phyloP scores from a whole-genome alignment of 768 basidiomycete genomes.

The Panellus pusillus region DNA sequence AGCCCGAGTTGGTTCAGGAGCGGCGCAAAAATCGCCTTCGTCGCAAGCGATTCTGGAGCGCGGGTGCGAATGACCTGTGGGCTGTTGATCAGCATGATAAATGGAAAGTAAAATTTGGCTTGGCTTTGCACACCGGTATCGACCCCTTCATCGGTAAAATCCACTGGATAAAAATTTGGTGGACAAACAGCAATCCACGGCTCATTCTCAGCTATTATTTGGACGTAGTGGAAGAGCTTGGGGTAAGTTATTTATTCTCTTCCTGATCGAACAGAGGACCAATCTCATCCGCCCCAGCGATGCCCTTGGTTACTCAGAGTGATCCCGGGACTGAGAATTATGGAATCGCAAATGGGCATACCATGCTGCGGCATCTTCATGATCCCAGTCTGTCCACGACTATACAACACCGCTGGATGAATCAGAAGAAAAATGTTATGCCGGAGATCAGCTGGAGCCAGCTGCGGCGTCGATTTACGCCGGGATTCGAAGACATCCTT shows the following conservation, averaged over 20 bases:
- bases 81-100: slow-evolving; percentile 36
- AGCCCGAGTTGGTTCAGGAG: slow-evolving; percentile 18
- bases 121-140: slow-evolving; percentile 27
- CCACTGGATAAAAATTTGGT: slow-evolving; percentile 35
- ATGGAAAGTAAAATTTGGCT: slow-evolving; percentile 27
- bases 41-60: slow-evolving; percentile 27
- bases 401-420: slow-evolving; percentile 39
- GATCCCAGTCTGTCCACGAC: slow-evolving; percentile 32
- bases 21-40: slow-evolving; percentile 14
- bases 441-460: slow-evolving; percentile 41
- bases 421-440: slow-evolving; percentile 35
- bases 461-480: slow-evolving; percentile 31
- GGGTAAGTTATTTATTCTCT: no score
- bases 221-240: slow-evolving; percentile 15
- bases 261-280: no score
- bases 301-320: slow-evolving; percentile 38
- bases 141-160: slow-evolving; percentile 30
- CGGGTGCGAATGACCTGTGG: slow-evolving; percentile 31
- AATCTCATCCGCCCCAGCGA: no score
- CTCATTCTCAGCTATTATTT: slow-evolving; percentile 29
- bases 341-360: slow-evolving; percentile 39
- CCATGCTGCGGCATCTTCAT: slow-evolving; percentile 31
- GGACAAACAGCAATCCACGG: slow-evolving; percentile 31
- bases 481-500: slow-evolving; percentile 38
- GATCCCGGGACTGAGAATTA: slow-evolving; percentile 37